phyloP scores from a whole-genome alignment of 495 filamentous ascomycete species.

The Aspergillus hancockii region DNA sequence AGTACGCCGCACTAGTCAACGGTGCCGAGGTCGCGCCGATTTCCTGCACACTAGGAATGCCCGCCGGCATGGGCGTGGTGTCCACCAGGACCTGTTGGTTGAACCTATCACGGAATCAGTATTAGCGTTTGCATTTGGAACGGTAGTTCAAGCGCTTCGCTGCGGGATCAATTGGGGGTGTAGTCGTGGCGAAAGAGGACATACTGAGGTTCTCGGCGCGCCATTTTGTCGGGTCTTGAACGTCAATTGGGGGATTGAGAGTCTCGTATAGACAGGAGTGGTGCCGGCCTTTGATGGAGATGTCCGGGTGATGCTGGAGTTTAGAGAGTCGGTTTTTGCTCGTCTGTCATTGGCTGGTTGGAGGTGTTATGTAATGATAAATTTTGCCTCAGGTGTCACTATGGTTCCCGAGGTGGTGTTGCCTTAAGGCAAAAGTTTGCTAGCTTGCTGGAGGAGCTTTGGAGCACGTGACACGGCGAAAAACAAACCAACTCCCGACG shows the following conservation, averaged over 20 bases:
- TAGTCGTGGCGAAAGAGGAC: constrained; percentile 2
- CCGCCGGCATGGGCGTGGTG: constrained; percentile 89
- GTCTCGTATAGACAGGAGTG: constrained; percentile 23
- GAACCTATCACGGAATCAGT: constrained; percentile 61
- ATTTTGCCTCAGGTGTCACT: constrained; percentile 19
- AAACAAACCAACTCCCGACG: constrained; percentile 3
- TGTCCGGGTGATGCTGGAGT: constrained; percentile 8
- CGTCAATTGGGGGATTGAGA: constrained; percentile 25
- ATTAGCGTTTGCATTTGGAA: not conserved
- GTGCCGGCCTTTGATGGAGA: constrained; percentile 30
- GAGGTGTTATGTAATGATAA: constrained; percentile 13
- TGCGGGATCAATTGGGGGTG: not conserved
- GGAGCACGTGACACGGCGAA: constrained; percentile 9
- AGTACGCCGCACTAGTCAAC: constrained; percentile 88
- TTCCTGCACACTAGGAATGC: constrained; percentile 88
- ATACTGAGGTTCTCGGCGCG: constrained; percentile 52
- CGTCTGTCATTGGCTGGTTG: constrained; percentile 18
- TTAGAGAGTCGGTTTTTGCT: constrained; percentile 24
- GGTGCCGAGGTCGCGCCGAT: constrained; percentile 90
- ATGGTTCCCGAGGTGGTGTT: not conserved
- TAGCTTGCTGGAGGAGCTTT: constrained; percentile 1
- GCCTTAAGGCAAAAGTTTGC: not conserved
- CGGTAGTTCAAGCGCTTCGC: too few relatives aligned
- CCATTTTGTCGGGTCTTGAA: constrained; percentile 44
- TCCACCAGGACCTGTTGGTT: constrained; percentile 90